A percentile compares a stretch with the other conserved stretches of the same genome.
Evolutionary conservation across 352 stramenopile genomes (phyloP).

Genomic region (Pythium monospermum): DNA sequence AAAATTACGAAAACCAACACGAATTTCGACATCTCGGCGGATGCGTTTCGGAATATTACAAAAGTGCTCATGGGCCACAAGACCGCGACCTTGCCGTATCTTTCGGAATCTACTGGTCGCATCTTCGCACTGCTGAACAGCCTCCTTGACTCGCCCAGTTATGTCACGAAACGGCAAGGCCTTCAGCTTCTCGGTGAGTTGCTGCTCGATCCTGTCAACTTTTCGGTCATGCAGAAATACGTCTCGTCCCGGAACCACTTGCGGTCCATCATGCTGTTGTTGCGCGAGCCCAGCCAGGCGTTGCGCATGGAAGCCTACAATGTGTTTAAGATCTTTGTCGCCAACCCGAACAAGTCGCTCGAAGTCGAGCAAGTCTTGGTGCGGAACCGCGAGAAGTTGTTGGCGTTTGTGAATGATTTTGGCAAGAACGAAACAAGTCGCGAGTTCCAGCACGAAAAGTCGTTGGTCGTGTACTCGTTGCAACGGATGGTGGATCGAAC

Average conservation of each 20-base stretch:
- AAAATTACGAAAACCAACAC: slow-evolving; percentile 67
- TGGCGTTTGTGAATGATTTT: slow-evolving; percentile 74
- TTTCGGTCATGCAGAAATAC: slow-evolving; percentile 76
- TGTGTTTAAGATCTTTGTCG: slow-evolving; percentile 88
- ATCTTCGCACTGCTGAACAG: slow-evolving; percentile 66
- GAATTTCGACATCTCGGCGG: slow-evolving; percentile 83
- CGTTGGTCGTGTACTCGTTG: slow-evolving; percentile 64
- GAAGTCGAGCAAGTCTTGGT: slow-evolving; percentile 71
- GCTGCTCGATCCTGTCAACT: slow-evolving; percentile 71
- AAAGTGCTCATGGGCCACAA: slow-evolving; percentile 66
- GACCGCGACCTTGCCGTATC: slow-evolving; percentile 35
- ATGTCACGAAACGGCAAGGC: slow-evolving; percentile 67
- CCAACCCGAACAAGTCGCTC: slow-evolving; percentile 74
- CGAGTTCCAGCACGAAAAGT: slow-evolving; percentile 74
- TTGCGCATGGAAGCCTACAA: slow-evolving; percentile 82
- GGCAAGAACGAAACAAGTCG: slow-evolving; percentile 64
- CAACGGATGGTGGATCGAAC: slow-evolving; percentile 45
- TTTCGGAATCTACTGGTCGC: slow-evolving; percentile 58
- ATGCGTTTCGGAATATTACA: slow-evolving; percentile 77
- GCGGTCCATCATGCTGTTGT: slow-evolving; percentile 66
- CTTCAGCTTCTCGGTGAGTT: slow-evolving; percentile 70
- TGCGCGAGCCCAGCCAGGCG: slow-evolving; percentile 69
- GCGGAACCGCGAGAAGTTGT: slow-evolving; percentile 71
- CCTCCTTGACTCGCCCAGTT: slow-evolving; percentile 59
- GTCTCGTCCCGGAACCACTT: slow-evolving; percentile 64